Evolutionary conservation across 2,329 filamentous ascomycete genomes (phyloP), one percentile per base, ranked within the genome.

Genomic region (Hirsutella minnesotensis): DNA sequence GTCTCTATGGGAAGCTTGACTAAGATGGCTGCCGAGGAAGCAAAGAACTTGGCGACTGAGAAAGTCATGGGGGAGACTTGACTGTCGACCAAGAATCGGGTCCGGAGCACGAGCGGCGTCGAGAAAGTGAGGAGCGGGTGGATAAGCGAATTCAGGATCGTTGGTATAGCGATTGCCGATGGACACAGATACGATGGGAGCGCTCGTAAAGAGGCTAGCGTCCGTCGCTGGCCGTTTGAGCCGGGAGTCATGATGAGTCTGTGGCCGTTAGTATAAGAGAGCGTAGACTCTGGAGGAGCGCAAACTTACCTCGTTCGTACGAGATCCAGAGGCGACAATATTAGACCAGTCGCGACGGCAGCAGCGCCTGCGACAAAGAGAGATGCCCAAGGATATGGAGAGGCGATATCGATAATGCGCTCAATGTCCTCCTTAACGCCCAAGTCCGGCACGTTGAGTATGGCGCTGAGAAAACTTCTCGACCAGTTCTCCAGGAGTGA

Each of bases 401-500:
- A 87, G 12, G 86, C 85, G 46, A 79, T 72, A 47, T 77, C 75
- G 44, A 79, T 68, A 45, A 90, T 68, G 18, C 89, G 80, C 56
- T 94, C 88, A 38, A 87, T 72, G 40, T 87, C 81, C 44, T 85
- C 83, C 51, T 77, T 79, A 43, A 87, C 67, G 9, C 83, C 85
- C 27, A 87, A 69, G 55, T 96, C 90, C 1, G 90, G 89, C 13
- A 96, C 76, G 48, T 94, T 94, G 52, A 96, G 75, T 5, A 96
- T 72, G 1, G 92, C 90, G 37, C 87, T 87, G n/a, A 96, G 72
- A 41, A 95, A 74, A 54, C 87, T 92, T 53, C 88, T 78, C 9
- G 89, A 85, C 81, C 94, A 98, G 52, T 86, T 89, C 60, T 96
- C 92, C 24, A 95, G 68, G 8, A 94, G 82, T 10, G 87, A 87